Percentiles rank a stretch among this genome's conserved stretches.
These are phyloP conservation scores for Fusarium circinatum DNA, from an alignment of 2,329 filamentous ascomycete species.

Conservation along the genomic window DNA sequence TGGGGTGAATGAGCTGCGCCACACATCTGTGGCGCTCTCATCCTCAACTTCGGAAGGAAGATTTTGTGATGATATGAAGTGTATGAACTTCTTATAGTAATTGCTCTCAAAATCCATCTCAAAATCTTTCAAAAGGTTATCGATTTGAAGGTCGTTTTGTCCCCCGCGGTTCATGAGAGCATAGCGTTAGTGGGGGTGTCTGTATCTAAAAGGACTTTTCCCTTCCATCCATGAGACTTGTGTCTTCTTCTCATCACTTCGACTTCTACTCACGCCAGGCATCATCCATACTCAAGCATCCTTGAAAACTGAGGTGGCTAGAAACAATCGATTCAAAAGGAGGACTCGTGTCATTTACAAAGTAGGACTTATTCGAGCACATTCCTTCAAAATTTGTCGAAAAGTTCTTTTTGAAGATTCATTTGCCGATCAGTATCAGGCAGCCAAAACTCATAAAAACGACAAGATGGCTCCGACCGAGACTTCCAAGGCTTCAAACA, in stretches of 20 bases:
- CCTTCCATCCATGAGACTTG: neutral
- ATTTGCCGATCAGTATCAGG: constrained; percentile 25
- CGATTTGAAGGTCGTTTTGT: too few relatives aligned
- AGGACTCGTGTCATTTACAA: neutral
- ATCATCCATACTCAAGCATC: neutral
- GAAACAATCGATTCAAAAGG: neutral
- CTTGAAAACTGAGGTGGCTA: neutral
- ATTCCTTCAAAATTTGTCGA: neutral
- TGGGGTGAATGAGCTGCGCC: constrained; percentile 23
- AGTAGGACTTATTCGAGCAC: neutral
- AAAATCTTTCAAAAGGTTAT: neutral
- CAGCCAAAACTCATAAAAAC: constrained; percentile 12
- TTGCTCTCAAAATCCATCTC: too few relatives aligned
- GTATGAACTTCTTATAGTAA: neutral
- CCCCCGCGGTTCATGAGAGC: neutral
- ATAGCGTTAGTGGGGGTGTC: constrained; percentile 10
- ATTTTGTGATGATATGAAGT: neutral
- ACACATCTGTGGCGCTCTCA: constrained; percentile 23
- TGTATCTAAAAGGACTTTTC: constrained; percentile 1
- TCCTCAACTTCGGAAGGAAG: neutral
- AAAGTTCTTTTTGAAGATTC: neutral
- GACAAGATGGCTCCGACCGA: constrained; percentile 38
- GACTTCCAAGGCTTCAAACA: constrained; percentile 14
- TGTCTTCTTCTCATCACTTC: neutral
- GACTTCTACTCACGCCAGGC: neutral